Evolutionary conservation across 1,284 basidiomycete species (phyloP).

Genomic region (Boletus nobilissimus): DNA sequence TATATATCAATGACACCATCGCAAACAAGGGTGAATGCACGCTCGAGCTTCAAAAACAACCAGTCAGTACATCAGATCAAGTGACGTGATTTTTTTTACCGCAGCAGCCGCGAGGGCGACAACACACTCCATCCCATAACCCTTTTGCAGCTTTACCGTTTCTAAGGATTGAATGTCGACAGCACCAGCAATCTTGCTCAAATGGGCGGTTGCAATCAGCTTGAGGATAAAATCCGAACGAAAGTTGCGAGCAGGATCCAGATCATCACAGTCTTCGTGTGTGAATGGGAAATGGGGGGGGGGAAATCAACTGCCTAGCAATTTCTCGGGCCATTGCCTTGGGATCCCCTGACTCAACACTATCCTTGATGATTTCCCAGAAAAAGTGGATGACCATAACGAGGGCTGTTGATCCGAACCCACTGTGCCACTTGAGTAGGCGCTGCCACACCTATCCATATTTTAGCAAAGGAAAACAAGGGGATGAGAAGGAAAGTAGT

Average conservation of each 20-base stretch:
- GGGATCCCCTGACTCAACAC: not conserved
- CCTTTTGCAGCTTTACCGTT: slow-evolving; percentile 11
- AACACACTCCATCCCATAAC: slow-evolving; percentile 14
- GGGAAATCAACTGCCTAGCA: not conserved
- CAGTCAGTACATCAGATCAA: not conserved
- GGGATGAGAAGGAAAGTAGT: not conserved
- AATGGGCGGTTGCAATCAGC: slow-evolving; percentile 20
- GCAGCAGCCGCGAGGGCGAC: slow-evolving; percentile 15
- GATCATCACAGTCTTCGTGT: slow-evolving; percentile 24
- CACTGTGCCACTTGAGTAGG: slow-evolving; percentile 22
- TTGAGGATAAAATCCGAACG: slow-evolving; percentile 23
- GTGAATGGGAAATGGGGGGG: slow-evolving; percentile 15
- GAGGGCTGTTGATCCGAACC: slow-evolving; percentile 23
- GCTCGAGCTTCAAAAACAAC: slow-evolving; percentile 21
- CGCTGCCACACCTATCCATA: slow-evolving; percentile 18
- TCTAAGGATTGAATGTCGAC: slow-evolving; percentile 5
- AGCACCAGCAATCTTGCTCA: slow-evolving; percentile 16
- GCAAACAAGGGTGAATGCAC: slow-evolving; percentile 14
- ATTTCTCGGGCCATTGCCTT: not conserved
- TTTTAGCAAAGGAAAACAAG: not conserved
- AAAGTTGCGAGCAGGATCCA: slow-evolving; percentile 3
- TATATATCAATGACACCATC: slow-evolving; percentile 23
- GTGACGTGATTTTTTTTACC: no score
- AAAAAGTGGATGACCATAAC: slow-evolving; percentile 18
- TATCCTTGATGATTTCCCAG: slow-evolving; percentile 11